phyloP scores from a whole-genome alignment of 441 rosid species.

The Hura crepitans region DNA sequence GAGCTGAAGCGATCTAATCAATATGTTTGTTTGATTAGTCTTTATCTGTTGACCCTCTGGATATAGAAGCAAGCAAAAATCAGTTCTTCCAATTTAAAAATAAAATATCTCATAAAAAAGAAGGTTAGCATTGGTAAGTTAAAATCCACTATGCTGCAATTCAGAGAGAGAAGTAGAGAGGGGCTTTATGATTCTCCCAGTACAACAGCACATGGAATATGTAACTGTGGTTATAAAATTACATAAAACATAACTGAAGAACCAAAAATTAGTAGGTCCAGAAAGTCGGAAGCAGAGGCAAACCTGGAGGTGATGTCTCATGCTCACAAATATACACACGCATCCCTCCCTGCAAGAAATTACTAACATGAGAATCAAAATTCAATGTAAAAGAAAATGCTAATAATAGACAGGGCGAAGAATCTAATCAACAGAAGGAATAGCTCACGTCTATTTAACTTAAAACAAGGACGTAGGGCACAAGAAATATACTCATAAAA shows the following conservation, averaged over 20 bases:
- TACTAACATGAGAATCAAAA: background rate
- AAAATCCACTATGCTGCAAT: background rate
- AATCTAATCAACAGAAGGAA: slow-evolving; percentile 8
- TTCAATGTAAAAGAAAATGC: slow-evolving; percentile 6
- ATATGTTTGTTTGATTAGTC: slow-evolving; percentile 89
- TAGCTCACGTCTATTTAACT: background rate
- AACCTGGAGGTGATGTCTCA: slow-evolving; percentile 88
- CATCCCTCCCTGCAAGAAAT: slow-evolving; percentile 67
- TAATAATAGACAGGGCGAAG: background rate
- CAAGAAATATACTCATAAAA: background rate
- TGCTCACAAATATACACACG: slow-evolving; percentile 75
- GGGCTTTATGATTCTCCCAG: background rate
- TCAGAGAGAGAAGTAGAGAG: background rate
- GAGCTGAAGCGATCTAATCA: slow-evolving; percentile 79
- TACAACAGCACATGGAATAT: background rate
- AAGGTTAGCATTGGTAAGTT: background rate
- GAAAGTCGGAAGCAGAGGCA: slow-evolving; percentile 8
- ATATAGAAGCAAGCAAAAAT: slow-evolving; percentile 24
- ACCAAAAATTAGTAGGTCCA: slow-evolving; percentile 3
- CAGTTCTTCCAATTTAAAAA: slow-evolving; percentile 16
- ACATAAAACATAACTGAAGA: slow-evolving; percentile 7
- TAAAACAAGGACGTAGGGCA: background rate
- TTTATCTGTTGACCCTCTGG: slow-evolving; percentile 71
- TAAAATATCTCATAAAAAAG: background rate
- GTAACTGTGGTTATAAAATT: background rate